These are phyloP conservation scores for Trichosporon sp. DNA, from an alignment of 1,284 basidiomycete genomes.

Conservation along the genomic window DNA sequence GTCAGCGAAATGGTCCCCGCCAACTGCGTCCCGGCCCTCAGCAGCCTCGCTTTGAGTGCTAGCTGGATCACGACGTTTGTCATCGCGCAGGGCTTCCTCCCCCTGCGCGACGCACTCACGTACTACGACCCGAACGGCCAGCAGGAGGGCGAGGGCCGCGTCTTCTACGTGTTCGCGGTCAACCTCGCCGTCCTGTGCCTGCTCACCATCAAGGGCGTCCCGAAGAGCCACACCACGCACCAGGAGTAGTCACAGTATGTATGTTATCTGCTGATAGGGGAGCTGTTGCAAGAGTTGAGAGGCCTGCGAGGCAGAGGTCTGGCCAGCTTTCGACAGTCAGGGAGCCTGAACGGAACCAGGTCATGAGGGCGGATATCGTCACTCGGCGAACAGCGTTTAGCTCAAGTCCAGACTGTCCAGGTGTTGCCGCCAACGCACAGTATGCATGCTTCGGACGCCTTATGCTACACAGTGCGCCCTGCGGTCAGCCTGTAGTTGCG, in stretches of 20 bases:
- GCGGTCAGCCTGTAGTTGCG: too few species aligned
- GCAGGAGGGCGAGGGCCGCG: constrained; percentile 62
- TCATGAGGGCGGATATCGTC: too few species aligned
- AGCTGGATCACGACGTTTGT: constrained; percentile 83
- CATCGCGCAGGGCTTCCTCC: constrained; percentile 76
- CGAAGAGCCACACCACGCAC: constrained; percentile 3
- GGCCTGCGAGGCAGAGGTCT: too few species aligned
- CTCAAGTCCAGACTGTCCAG: too few species aligned
- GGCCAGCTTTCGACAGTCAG: too few species aligned
- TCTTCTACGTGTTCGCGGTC: constrained; percentile 73
- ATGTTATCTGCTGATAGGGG: too few species aligned
- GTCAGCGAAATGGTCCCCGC: constrained; percentile 82
- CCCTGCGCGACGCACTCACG: constrained; percentile 65
- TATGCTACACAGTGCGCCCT: too few species aligned
- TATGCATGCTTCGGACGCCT: too few species aligned
- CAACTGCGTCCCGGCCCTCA: constrained; percentile 76
- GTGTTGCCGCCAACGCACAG: too few species aligned
- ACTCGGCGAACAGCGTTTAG: too few species aligned
- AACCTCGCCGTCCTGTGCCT: constrained; percentile 28
- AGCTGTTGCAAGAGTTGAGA: too few species aligned
- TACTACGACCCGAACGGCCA: constrained; percentile 32
- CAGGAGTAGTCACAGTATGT: not conserved
- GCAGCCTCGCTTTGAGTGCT: constrained; percentile 74
- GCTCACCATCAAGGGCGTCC: constrained; percentile 30
- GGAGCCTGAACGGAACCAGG: too few species aligned